Conservation (phyloP, 331 rosid species). For the Ulmus americana region DNA sequence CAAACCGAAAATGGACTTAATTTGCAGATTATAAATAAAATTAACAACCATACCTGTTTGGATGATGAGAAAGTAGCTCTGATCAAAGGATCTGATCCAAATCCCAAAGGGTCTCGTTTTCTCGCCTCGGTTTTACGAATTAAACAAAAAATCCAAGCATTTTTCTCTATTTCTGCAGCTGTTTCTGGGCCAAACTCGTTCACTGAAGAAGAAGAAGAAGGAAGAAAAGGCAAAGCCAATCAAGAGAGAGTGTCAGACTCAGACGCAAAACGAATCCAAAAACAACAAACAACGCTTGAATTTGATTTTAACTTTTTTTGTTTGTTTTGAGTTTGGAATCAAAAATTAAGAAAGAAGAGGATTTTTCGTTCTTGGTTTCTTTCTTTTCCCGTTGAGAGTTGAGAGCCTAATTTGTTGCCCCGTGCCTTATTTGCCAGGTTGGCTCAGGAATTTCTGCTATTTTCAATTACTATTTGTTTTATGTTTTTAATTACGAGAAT, state of each 20-base stretch:
- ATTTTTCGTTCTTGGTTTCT: background rate
- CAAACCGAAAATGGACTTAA: background rate
- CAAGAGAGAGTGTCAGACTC: background rate
- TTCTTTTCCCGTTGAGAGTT: background rate
- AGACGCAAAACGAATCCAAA: background rate
- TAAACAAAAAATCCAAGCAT: too few relatives aligned
- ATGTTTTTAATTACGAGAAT: too few relatives aligned
- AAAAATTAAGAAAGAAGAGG: too few relatives aligned
- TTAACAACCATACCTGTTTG: background rate
- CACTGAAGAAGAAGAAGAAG: too few relatives aligned
- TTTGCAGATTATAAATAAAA: background rate
- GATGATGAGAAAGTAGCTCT: background rate
- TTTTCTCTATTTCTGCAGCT: too few relatives aligned
- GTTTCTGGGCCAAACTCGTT: too few relatives aligned
- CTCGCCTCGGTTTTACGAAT: too few relatives aligned
- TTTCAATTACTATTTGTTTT: background rate
- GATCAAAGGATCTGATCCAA: background rate
- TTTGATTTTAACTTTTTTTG: background rate
- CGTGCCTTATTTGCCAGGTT: slow-evolving; percentile 1
- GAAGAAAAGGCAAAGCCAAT: background rate
- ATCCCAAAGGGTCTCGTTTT: background rate
- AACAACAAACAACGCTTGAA: background rate
- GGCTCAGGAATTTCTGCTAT: background rate
- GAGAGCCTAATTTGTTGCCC: background rate
- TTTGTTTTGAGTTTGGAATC: background rate